phyloP scores from a whole-genome alignment of 108 stramenopile species.

The Conticribra guillardii region DNA sequence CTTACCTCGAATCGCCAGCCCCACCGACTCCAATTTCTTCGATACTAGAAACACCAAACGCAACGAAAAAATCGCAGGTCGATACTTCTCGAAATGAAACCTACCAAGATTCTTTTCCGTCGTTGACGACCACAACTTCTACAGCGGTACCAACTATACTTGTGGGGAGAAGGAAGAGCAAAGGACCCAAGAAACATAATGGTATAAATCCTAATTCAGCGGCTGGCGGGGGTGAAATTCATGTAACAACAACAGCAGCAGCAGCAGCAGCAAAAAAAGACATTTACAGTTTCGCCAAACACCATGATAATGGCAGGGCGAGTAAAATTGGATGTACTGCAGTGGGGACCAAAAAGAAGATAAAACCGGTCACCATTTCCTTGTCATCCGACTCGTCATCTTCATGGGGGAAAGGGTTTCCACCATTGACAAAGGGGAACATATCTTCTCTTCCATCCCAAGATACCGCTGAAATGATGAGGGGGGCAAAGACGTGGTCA shows the following conservation, averaged over 20 bases:
- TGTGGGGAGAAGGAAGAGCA: constrained; percentile 36
- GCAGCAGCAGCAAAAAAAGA: too few relatives aligned
- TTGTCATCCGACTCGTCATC: too few relatives aligned
- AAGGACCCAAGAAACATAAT: neutral
- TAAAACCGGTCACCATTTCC: constrained; percentile 24
- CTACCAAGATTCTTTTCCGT: constrained; percentile 61
- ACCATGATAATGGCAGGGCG: too few relatives aligned
- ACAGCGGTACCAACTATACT: constrained; percentile 31
- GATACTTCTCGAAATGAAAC: constrained; percentile 6
- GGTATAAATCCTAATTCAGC: neutral
- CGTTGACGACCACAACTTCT: constrained; percentile 30
- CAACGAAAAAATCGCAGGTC: neutral
- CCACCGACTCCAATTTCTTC: neutral
- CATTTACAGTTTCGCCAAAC: neutral
- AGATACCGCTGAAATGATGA: constrained; percentile 6
- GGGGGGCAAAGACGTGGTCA: too few relatives aligned
- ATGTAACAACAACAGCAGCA: neutral
- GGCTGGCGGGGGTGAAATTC: neutral
- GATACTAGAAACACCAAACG: neutral
- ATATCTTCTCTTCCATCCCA: neutral
- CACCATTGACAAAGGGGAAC: neutral
- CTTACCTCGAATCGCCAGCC: constrained; percentile 48
- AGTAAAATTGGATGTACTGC: too few relatives aligned
- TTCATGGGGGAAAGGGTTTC: too few relatives aligned
- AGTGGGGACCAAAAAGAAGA: constrained; percentile 26